phyloP scores from a whole-genome alignment of 768 basidiomycete species.

The Suillus plorans region DNA sequence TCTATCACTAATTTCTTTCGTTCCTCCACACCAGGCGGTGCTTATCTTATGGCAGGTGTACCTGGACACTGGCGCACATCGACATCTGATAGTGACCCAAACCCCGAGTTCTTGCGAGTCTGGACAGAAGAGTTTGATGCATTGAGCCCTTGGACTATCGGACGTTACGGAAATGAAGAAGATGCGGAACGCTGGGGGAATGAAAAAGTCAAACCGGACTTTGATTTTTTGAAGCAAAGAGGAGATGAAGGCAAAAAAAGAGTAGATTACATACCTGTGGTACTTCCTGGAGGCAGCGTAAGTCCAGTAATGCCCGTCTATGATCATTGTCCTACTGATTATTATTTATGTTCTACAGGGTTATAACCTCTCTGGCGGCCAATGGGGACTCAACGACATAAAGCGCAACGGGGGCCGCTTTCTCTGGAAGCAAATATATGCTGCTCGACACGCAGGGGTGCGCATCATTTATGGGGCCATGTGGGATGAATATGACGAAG shows the following conservation, averaged over 20 bases:
- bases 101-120: slow-evolving; percentile 62
- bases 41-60: slow-evolving; percentile 68
- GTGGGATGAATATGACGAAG: slow-evolving; percentile 93
- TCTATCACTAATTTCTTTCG: slow-evolving; percentile 60
- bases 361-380: slow-evolving; percentile 67
- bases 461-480: slow-evolving; percentile 77
- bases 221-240: slow-evolving; percentile 53
- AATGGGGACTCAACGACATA: slow-evolving; percentile 72
- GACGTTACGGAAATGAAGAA: slow-evolving; percentile 58
- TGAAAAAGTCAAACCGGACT: slow-evolving; percentile 62
- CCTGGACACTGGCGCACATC: slow-evolving; percentile 78
- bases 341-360: slow-evolving; percentile 42
- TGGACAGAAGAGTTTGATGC: slow-evolving; percentile 82
- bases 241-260: slow-evolving; percentile 47
- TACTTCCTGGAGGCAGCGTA: slow-evolving; percentile 81
- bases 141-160: slow-evolving; percentile 82
- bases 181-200: slow-evolving; percentile 66
- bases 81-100: slow-evolving; percentile 64
- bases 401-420: slow-evolving; percentile 74
- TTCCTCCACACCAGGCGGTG: slow-evolving; percentile 66
- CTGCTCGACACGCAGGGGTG: slow-evolving; percentile 60
- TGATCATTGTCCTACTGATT: slow-evolving; percentile 6
- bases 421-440: slow-evolving; percentile 76
- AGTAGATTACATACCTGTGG: slow-evolving; percentile 82
- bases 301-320: slow-evolving; percentile 27